Base-by-base conservation (phyloP, 441 rosid genomes). In the Capsella rubella region DNA sequence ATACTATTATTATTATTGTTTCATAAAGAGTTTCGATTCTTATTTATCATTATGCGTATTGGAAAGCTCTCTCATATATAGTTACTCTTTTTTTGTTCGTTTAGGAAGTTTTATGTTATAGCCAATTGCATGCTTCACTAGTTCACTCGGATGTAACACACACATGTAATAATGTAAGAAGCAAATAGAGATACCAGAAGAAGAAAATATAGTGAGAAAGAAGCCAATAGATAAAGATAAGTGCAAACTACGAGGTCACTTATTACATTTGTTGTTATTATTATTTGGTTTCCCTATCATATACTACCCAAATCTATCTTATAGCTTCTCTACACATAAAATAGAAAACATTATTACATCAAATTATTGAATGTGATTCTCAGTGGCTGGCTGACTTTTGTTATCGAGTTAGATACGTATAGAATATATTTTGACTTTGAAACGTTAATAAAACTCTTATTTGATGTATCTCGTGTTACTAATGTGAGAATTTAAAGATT, bases 191-290 rank as follows among this genome's bases (percentile, higher is more conserved):
- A 42, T 42, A 37, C 64, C 27, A 68, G 15, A 75, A 67, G 74
- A 60, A 68, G 79, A 75, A 68, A 75, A 61, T 62, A 52, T 69
- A 37, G 70, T 75, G 74, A 52, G 18, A 43, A 34, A 61, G 69
- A 75, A 53, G 74, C 57, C 74, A 75, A 51, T 34, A 47, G 47
- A 50, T 32, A 46, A 39, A 42, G 66, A 57, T 65, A 72, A 59
- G 27, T 73, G 66, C 78, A 42, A 59, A 57, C 59, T 73, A 15
- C 78, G 66, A 73, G 72, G 73, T 66, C 13, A 50, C 64, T 73
- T 73, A 39, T 58, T 74, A 28, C 72, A 16, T 63, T 58, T 61
- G 25, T 34, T 34, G 60, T 49, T 57, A 32, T 64, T 14, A 55
- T 55, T 52, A 31, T 40, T 53, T 21, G 47, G 54, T 73, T 46